phyloP scores from a whole-genome alignment of 2,329 filamentous ascomycete genomes.

The Graphilbum sp. region DNA sequence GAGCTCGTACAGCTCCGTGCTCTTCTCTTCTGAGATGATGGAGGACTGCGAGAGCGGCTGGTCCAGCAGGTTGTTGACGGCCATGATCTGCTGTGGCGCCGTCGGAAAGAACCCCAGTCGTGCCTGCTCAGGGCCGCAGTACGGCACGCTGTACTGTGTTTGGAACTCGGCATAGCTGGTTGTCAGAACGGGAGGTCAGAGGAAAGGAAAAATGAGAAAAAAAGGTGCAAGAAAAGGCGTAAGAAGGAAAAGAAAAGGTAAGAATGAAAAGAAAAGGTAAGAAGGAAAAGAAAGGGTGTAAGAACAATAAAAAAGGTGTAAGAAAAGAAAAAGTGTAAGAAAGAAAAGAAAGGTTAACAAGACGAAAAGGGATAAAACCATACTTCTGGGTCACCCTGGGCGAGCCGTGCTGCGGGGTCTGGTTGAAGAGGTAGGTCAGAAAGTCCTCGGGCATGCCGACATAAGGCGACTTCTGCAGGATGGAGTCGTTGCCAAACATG shows the following conservation, averaged over 20 bases:
- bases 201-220: too few relatives aligned
- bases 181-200: too few relatives aligned
- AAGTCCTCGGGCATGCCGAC: conserved; percentile 74
- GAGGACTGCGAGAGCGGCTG: conserved; percentile 57
- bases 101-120: conserved; percentile 39
- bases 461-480: conserved; percentile 69
- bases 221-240: too few relatives aligned
- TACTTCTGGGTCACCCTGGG: conserved; percentile 18
- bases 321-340: too few relatives aligned
- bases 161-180: conserved; percentile 35
- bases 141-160: conserved; percentile 31
- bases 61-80: conserved; percentile 71
- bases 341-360: too few relatives aligned
- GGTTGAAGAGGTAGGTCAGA: conserved; percentile 66
- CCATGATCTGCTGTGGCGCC: conserved; percentile 66
- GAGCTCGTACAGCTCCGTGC: conserved; percentile 65
- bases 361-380: conserved; percentile 12
- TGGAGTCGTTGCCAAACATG: conserved; percentile 70
- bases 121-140: conserved; percentile 29
- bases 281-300: too few relatives aligned
- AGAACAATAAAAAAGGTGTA: too few relatives aligned
- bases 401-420: neutral
- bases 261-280: too few relatives aligned
- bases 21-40: conserved; percentile 73
- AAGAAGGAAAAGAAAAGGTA: too few relatives aligned